Conservation (phyloP, 148 eudicot species). For the Polygonum aviculare region DNA sequence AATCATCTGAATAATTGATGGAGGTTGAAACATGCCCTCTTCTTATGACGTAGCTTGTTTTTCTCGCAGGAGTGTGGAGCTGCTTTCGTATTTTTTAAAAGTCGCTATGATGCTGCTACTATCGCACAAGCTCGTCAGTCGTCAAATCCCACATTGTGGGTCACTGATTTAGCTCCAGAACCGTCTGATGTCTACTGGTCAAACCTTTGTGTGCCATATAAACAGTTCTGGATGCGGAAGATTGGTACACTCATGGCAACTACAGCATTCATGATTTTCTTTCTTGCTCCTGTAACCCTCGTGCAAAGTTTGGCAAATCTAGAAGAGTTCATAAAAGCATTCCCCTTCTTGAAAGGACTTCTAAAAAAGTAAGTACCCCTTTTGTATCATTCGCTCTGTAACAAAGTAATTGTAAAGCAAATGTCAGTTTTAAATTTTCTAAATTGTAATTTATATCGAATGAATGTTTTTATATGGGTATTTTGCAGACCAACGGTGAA, state of each 20-base stretch:
- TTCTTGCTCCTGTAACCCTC: conserved; percentile 60
- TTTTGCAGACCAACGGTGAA: conserved; percentile 41
- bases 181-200: conserved; percentile 82
- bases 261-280: conserved; percentile 56
- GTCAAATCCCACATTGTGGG: conserved; percentile 87
- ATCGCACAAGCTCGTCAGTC: conserved; percentile 66
- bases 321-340: conserved; percentile 35
- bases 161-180: conserved; percentile 74
- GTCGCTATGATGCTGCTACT: conserved; percentile 87
- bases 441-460: neutral
- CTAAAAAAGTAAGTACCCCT: conserved; percentile 47
- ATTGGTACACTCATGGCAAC: conserved; percentile 54
- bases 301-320: conserved; percentile 75
- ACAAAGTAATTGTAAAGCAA: neutral
- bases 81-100: conserved; percentile 81
- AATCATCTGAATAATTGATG: neutral
- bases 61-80: conserved; percentile 73
- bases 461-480: neutral
- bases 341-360: conserved; percentile 52
- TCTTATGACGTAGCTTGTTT: neutral
- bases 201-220: conserved; percentile 71
- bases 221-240: conserved; percentile 76
- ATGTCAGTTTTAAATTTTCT: neutral
- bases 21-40: neutral
- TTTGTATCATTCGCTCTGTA: neutral